Evolutionary conservation across 177 flowering plant species (phyloP), one percentile per base, ranked within the genome.

Genomic region (Vitis hybrid): DNA sequence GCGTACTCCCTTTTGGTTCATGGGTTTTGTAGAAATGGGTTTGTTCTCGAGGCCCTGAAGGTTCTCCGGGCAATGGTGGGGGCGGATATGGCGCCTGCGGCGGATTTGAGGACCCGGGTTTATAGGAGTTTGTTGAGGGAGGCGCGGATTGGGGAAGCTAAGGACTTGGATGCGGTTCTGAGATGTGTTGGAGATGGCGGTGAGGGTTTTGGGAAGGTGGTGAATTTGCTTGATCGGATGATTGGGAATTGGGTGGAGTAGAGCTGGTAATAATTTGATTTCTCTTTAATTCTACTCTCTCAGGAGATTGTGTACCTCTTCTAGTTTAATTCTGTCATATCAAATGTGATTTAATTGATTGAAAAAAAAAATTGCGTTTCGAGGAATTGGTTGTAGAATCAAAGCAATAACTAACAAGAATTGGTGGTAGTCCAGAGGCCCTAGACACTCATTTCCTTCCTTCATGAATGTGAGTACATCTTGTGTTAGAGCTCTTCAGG

Each of bases 121-220:
- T 79, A 66, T 58, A 74, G 81, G 75, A 64, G 73, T 67, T 76
- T 87, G 82, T 73, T 87, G 84, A 81, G 85, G 72, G 91, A 85
- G 73, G 91, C 89, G 1, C 71, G 85, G 76, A 67, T 87, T 63
- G 62, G 46, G 69, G 91, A 84, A 66, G 89, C 91, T 0, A 50
- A 62, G 75, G 83, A 77, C 58, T 63, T 85, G 66, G 69, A 76
- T 60, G 74, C 70, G 15, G 82, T 81, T 57, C 67, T 84, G 75
- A 67, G 35, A 50, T 58, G 61, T 46, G 50, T 71, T 61, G 80
- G 55, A 11, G 60, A 46, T 58, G 72, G 11, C 62, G 68, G 66
- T 20, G 74, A 72, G 49, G 62, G 74, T 54, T 35, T 57, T 35
- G 32, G 57, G 17, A 62, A 53, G 56, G 64, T 64, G 11, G 4